Percentiles rank a stretch among this genome's conserved stretches.
These are phyloP conservation scores for Sclerotinia spermophila DNA, from an alignment of 2,329 filamentous ascomycete genomes.

Conservation along the genomic window DNA sequence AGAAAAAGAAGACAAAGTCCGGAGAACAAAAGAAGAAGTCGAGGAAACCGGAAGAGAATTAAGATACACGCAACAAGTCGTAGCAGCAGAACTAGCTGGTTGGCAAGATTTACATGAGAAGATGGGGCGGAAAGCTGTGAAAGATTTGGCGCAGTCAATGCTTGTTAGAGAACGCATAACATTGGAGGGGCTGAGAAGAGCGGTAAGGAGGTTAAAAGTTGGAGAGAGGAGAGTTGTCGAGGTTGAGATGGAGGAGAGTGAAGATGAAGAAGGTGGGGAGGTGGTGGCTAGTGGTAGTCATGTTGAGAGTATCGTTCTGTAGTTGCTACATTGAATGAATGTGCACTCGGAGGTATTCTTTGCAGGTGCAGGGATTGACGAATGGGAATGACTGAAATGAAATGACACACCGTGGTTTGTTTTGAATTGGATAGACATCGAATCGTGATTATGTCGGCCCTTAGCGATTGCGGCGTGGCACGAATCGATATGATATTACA, in stretches of 20 bases:
- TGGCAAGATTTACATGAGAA: conserved; percentile 89
- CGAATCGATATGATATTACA: background rate
- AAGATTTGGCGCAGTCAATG: conserved; percentile 72
- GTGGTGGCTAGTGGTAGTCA: conserved; percentile 1
- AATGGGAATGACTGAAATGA: background rate
- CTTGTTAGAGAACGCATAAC: conserved; percentile 76
- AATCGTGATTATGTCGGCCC: background rate
- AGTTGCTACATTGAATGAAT: background rate
- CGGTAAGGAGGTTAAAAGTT: conserved; percentile 52
- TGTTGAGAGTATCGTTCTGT: conserved; percentile 5
- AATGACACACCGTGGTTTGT: background rate
- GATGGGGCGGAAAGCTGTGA: conserved; percentile 70
- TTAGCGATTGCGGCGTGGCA: background rate
- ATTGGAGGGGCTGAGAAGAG: conserved; percentile 75
- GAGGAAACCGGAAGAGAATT: conserved; percentile 76
- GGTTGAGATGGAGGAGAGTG: background rate
- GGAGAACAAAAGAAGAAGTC: conserved; percentile 65
- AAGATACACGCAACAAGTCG: conserved; percentile 87
- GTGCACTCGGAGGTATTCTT: background rate
- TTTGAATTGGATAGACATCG: conserved; percentile 4
- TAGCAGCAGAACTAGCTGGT: conserved; percentile 84
- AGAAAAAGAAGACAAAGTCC: conserved; percentile 78
- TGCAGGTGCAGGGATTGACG: background rate
- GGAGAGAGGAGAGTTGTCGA: background rate
- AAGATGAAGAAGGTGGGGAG: background rate